These are phyloP conservation scores for Penicillium coffeae DNA, from an alignment of 495 filamentous ascomycete genomes.

Conservation along the genomic window DNA sequence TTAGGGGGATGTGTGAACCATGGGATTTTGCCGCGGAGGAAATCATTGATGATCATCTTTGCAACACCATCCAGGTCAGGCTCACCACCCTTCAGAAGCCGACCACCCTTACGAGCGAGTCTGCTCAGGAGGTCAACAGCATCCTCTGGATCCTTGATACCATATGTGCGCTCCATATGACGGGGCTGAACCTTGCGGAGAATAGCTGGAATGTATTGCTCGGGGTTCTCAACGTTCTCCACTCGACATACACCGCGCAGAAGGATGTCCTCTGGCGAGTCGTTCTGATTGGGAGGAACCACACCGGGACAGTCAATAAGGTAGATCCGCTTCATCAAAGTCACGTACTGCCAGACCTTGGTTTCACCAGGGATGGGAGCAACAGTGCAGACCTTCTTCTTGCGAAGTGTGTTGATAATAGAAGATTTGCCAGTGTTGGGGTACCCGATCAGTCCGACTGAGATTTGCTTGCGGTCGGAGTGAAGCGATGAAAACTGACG, in stretches of 20 bases:
- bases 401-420: conserved; percentile 87
- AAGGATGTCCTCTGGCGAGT: conserved; percentile 84
- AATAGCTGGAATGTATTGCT: conserved; percentile 88
- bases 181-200: conserved; percentile 74
- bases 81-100: conserved; percentile 84
- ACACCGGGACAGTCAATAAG: conserved; percentile 96
- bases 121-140: conserved; percentile 80
- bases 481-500: conserved; percentile 94
- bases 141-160: conserved; percentile 63
- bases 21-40: conserved; percentile 88
- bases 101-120: conserved; percentile 80
- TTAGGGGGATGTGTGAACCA: conserved; percentile 88
- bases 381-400: conserved; percentile 88
- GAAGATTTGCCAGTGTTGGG: conserved; percentile 88
- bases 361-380: conserved; percentile 93
- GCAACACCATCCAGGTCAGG: conserved; percentile 89
- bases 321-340: conserved; percentile 94
- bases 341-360: conserved; percentile 98
- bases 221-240: conserved; percentile 91
- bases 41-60: conserved; percentile 94
- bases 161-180: conserved; percentile 91
- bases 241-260: conserved; percentile 88
- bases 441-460: conserved; percentile 83
- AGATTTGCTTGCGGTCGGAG: conserved; percentile 86
- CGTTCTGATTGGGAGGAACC: conserved; percentile 77